These are phyloP conservation scores for Myochromella boudieri DNA, from an alignment of 768 basidiomycete species.

Conservation along the genomic window DNA sequence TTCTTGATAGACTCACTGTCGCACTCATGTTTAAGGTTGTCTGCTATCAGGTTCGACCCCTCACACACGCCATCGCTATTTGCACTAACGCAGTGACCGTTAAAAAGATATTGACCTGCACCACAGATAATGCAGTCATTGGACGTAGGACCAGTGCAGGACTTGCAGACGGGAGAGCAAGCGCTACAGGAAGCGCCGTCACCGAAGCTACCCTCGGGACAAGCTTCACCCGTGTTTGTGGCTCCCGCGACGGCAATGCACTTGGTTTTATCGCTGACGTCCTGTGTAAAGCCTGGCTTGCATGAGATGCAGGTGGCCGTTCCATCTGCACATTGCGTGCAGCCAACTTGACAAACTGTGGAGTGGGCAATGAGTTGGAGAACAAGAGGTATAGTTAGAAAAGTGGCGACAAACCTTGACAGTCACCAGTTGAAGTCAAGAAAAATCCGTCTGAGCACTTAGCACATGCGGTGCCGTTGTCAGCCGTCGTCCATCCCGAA, in stretches of 20 bases:
- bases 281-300: slow-evolving; percentile 65
- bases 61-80: slow-evolving; percentile 72
- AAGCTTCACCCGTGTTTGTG: slow-evolving; percentile 51
- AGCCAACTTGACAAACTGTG: slow-evolving; percentile 77
- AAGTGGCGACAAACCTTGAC: slow-evolving; percentile 50
- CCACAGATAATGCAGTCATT: slow-evolving; percentile 74
- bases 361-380: slow-evolving; percentile 3
- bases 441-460: slow-evolving; percentile 78
- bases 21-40: slow-evolving; percentile 82
- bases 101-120: slow-evolving; percentile 57
- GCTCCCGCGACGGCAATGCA: slow-evolving; percentile 56
- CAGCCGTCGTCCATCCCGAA: slow-evolving; percentile 68
- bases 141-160: slow-evolving; percentile 68
- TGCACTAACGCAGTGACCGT: slow-evolving; percentile 69
- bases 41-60: slow-evolving; percentile 68
- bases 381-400: not conserved
- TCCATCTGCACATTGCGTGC: slow-evolving; percentile 63
- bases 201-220: slow-evolving; percentile 67
- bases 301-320: slow-evolving; percentile 76
- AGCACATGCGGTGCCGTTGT: slow-evolving; percentile 76
- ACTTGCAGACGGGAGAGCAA: slow-evolving; percentile 68
- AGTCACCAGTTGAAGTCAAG: slow-evolving; percentile 65
- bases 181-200: slow-evolving; percentile 49
- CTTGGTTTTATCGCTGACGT: slow-evolving; percentile 62
- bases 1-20: slow-evolving; percentile 56